These are phyloP conservation scores for Diaporthe australafricana DNA, from an alignment of 2,329 filamentous ascomycete species.

Conservation along the genomic window DNA sequence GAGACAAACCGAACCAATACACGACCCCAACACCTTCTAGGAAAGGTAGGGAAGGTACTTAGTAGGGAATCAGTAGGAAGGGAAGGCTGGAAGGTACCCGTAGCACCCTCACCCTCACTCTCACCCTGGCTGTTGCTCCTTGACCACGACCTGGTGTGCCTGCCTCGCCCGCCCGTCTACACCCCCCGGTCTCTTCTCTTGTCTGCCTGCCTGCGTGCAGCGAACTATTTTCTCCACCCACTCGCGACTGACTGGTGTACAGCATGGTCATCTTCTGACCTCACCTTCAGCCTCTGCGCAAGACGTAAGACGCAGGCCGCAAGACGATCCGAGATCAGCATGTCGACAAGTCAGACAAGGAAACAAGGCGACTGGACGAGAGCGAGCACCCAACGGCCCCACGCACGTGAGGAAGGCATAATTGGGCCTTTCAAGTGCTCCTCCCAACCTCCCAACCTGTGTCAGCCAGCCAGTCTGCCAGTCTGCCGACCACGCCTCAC, in stretches of 20 bases:
- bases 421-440: background rate
- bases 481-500: background rate
- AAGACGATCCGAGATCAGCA: background rate
- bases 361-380: background rate
- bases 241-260: slow-evolving; percentile 21
- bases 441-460: background rate
- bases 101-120: too few relatives aligned
- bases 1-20: slow-evolving; percentile 14
- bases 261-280: slow-evolving; percentile 16
- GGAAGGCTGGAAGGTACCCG: too few relatives aligned
- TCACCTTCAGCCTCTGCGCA: slow-evolving; percentile 6
- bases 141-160: slow-evolving; percentile 19
- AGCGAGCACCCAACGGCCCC: background rate
- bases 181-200: too few relatives aligned
- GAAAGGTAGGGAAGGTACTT: too few relatives aligned
- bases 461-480: background rate
- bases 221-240: slow-evolving; percentile 27
- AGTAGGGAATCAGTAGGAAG: too few relatives aligned
- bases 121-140: background rate
- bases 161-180: background rate
- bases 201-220: background rate
- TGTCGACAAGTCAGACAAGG: background rate
- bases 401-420: background rate
- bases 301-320: background rate
- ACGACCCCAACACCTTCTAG: background rate